Percentiles rank a stretch among this genome's conserved stretches.
Evolutionary conservation across 192 early-diverging fungal species (phyloP).

Genomic region (Kickxella alabastrina): DNA sequence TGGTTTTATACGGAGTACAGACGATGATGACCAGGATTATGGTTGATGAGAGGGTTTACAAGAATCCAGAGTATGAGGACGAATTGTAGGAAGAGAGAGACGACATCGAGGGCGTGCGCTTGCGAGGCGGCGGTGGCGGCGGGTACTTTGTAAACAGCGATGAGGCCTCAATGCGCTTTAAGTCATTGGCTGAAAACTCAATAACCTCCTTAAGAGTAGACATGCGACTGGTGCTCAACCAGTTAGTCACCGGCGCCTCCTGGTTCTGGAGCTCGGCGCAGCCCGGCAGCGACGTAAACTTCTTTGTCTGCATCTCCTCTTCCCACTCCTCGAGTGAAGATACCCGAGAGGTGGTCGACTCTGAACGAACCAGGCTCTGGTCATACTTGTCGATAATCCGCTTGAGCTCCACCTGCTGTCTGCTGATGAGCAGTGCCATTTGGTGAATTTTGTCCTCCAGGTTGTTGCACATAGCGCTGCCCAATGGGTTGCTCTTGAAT

Average conservation of each 20-base stretch:
- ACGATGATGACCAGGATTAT: too few relatives aligned
- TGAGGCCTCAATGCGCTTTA: constrained; percentile 27
- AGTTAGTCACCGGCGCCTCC: constrained; percentile 7
- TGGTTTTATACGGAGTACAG: too few relatives aligned
- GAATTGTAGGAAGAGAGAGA: too few relatives aligned
- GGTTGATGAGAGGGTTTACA: too few relatives aligned
- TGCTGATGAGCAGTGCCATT: constrained; percentile 35
- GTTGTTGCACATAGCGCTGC: constrained; percentile 43
- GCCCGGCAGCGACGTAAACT: background rate
- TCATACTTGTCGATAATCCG: constrained; percentile 16
- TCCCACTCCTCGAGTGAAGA: constrained; percentile 14
- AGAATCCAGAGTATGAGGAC: too few relatives aligned
- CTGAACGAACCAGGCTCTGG: background rate
- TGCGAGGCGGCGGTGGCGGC: too few relatives aligned
- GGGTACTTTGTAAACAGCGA: constrained; percentile 11
- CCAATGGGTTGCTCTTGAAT: constrained; percentile 31
- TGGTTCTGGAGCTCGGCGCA: background rate
- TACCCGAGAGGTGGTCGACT: constrained; percentile 1
- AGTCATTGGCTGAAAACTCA: constrained; percentile 18
- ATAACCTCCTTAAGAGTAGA: constrained; percentile 34
- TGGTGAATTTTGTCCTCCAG: constrained; percentile 45
- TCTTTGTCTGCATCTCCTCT: background rate
- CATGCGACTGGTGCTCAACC: constrained; percentile 22
- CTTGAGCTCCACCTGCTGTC: constrained; percentile 27
- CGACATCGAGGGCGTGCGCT: too few relatives aligned